Evolutionary conservation across 495 filamentous ascomycete genomes (phyloP), one percentile per base, ranked within the genome.

Genomic region (Hypoxylon intermedium): DNA sequence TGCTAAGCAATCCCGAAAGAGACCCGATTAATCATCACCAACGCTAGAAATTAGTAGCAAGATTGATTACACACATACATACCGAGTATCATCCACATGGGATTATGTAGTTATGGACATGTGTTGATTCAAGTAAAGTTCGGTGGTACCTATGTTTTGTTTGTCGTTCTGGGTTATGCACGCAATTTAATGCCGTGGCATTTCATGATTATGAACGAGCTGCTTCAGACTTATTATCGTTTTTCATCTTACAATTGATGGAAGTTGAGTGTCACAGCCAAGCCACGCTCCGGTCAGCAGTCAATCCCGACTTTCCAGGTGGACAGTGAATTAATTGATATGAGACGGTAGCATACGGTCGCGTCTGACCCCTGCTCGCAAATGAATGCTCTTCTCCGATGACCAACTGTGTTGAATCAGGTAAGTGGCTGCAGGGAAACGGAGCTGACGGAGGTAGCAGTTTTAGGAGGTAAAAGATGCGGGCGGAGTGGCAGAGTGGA

Each of bases 1-100:
- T 62, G 50, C 40, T 65, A 51, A 65, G 41, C 51, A 60, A 65
- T 65, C 56, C 62, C 62, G 56, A 65, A 38, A 42, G 12, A 65
- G 50, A 57, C 46, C 62, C 56, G 62, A 65, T 65, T n/a, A n/a
- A n/a, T 65, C 62, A 58, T 65, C 57, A 65, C 56, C 56, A 60
- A 44, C 19, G 21, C 33, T 58, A 53, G 42, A 43, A 53, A 18
- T n/a, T 23, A 57, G 51, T 63, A 30, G 59, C 30, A 57, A 38
- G 6, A 19, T 38, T 38, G 36, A 38, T 38, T 38, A 38, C 16
- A 3, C 7, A 15, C 16, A 0, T 38, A n/a, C n/a, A n/a, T n/a
- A n/a, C n/a, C n/a, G 44, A 60, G 42, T 26, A 16, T 23, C 36
- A 41, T 18, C 41, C n/a, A 36, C 15, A 7, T 36, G 33, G 0